Evolutionary conservation across 1,284 basidiomycete species (phyloP), one percentile per base, ranked within the genome.

Genomic region (Cystobasidium slooffiae): DNA sequence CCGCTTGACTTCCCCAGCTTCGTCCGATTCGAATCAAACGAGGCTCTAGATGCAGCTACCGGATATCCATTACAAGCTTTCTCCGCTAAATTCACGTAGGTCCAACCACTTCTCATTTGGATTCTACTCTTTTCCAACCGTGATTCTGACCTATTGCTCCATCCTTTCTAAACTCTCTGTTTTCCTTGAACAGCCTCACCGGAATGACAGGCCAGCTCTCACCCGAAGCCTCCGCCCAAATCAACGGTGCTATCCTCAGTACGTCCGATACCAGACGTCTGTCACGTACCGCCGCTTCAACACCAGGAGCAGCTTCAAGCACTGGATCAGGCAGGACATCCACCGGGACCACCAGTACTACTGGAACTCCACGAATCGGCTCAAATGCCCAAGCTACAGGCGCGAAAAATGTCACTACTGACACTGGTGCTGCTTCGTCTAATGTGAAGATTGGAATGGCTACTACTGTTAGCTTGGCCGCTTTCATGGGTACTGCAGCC

Each of bases 181-280:
- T 24, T 44, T 46, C 6, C 41, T 2, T 31, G 31, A 76, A 67
- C 76, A 90, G 89, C 7, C 76, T 92, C 80, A 79, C 80, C 9
- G 83, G 85, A 74, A 91, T 91, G 90, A 85, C 83, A 14, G 91
- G 90, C 56, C 79, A 79, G 0, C 91, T 91, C 84, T 88, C 84
- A 81, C 78, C 85, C 0, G 79, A 84, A 1, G 81, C 88, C 7
- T 84, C 86, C 74, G 82, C 85, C 1, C 84, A 89, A 80, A 88
- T 91, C 77, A 83, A 84, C 58, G 89, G 88, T 18, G 84, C 87
- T 75, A 49, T 75, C 14, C 44, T 68, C 18, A 44, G 65, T 67
- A 53, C 9, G 47, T 53, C 46, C 1, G 20, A 9, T 6, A 7
- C 22, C 3, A 9, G 31, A 31, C 31, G 47, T 20, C 20, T 16